phyloP scores from a whole-genome alignment of 2,329 filamentous ascomycete genomes.

The Ophiostoma himal-ulmi region DNA sequence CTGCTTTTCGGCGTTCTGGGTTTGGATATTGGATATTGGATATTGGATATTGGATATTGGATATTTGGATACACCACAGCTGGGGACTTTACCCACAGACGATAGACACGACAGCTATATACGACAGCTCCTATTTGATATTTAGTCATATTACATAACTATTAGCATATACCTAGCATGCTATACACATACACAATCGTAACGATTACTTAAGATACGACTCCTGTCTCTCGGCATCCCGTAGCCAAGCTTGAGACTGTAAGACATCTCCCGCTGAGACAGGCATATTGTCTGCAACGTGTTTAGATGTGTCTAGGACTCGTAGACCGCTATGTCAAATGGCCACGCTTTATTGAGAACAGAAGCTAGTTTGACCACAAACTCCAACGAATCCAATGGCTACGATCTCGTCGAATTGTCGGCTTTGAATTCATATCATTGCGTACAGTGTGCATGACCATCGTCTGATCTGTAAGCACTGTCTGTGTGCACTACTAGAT shows the following conservation, averaged over 20 bases:
- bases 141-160: neutral
- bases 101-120: constrained; percentile 14
- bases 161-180: neutral
- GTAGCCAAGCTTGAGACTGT: neutral
- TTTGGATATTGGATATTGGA: neutral
- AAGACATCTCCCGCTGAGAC: neutral
- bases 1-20: neutral
- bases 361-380: too few relatives aligned
- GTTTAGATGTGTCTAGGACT: neutral
- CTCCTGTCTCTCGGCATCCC: neutral
- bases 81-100: constrained; percentile 7
- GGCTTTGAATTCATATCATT: neutral
- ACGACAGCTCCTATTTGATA: neutral
- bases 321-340: neutral
- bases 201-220: constrained; percentile 4
- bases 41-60: neutral
- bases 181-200: neutral
- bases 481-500: neutral
- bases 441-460: neutral
- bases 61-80: constrained; percentile 5
- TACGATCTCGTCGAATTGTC: too few relatives aligned
- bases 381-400: too few relatives aligned
- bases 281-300: neutral
- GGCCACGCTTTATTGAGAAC: too few relatives aligned
- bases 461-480: neutral